Base-by-base conservation (phyloP, 345 rosid species). In the Euphorbia lathyris region DNA sequence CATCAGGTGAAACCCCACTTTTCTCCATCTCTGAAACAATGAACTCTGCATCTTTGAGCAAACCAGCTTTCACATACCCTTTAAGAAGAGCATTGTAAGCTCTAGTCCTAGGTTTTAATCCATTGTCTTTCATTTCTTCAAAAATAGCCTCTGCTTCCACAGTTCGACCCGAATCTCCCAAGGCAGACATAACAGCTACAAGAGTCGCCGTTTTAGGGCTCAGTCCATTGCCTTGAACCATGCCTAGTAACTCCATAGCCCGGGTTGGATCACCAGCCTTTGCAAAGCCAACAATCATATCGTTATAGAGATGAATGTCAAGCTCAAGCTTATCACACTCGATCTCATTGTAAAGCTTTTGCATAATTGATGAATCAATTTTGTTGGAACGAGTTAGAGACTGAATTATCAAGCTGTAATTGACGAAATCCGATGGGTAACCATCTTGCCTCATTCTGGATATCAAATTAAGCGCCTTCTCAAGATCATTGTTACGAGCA, bases 101-200 rank as follows among this genome's bases (percentile, higher is more conserved):
- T 71, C 85, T 83, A 11, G 92, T 88, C 74, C 92, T 87, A 0
- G 92, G 97, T 53, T 82, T 84, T 71, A 87, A 61, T 45, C 97
- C 97, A 42, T 89, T 87, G 42, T 79, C 97, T 76, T 80, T 86
- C 85, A 95, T 75, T 80, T 95, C 99, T 80, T 90, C 97, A 34
- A 95, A 95, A 84, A 95, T 74, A 63, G 96, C 97, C 74, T 95
- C 99, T 7, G 97, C 99, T 81, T 92, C 99, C 6, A 58, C 62
- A 40, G 83, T 84, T 85, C 96, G 81, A 17, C 92, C 92, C 0
- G 74, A 81, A 72, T 78, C 79, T 22, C 97, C 90, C 76, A 95
- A 75, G 0, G 91, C 87, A 2, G 86, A 82, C 0, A 95, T 79
- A 23, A 95, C 77, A 0, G 90, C 83, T 55, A 86, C 91, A 2